A percentile compares a stretch with the other conserved stretches of the same genome.
Evolutionary conservation across 352 stramenopile species (phyloP).

Genomic region (Blastocystis sp.): DNA sequence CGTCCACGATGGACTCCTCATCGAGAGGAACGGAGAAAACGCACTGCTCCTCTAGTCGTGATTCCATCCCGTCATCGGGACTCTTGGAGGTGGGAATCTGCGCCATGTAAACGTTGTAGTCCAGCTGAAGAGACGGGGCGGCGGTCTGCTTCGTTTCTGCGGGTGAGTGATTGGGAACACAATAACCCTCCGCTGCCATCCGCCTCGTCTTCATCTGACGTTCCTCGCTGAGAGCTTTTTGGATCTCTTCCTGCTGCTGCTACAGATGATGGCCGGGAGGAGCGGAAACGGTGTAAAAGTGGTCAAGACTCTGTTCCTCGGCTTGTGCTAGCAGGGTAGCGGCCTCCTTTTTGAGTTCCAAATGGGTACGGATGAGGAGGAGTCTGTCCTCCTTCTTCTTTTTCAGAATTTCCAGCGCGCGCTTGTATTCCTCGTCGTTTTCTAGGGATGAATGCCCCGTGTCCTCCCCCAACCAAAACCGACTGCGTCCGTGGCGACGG

Average conservation of each 20-base stretch:
- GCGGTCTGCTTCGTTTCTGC: not conserved
- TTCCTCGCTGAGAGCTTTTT: conserved; percentile 20
- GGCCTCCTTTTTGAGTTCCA: conserved; percentile 26
- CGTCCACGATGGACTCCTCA: conserved; percentile 40
- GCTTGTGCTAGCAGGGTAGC: conserved; percentile 8
- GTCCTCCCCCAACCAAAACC: not conserved
- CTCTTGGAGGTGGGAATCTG: conserved; percentile 14
- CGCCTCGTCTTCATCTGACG: conserved; percentile 49
- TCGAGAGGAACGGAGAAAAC: conserved; percentile 36
- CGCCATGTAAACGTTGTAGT: not conserved
- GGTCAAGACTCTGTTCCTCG: conserved; percentile 27
- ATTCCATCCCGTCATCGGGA: not conserved
- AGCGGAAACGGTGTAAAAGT: conserved; percentile 23
- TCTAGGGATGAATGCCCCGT: not conserved
- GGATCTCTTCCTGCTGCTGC: conserved; percentile 23
- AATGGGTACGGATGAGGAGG: conserved; percentile 24
- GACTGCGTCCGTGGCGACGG: not conserved
- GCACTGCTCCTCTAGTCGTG: conserved; percentile 42
- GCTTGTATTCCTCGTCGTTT: conserved; percentile 49
- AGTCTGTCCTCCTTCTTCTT: conserved; percentile 42
- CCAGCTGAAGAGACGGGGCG: not conserved
- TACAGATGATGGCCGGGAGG: not conserved
- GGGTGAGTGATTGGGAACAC: not conserved
- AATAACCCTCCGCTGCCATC: conserved; percentile 17
- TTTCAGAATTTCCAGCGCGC: conserved; percentile 15